Evolutionary conservation across 1,284 basidiomycete species (phyloP).

Genomic region (Ustilago nuda): DNA sequence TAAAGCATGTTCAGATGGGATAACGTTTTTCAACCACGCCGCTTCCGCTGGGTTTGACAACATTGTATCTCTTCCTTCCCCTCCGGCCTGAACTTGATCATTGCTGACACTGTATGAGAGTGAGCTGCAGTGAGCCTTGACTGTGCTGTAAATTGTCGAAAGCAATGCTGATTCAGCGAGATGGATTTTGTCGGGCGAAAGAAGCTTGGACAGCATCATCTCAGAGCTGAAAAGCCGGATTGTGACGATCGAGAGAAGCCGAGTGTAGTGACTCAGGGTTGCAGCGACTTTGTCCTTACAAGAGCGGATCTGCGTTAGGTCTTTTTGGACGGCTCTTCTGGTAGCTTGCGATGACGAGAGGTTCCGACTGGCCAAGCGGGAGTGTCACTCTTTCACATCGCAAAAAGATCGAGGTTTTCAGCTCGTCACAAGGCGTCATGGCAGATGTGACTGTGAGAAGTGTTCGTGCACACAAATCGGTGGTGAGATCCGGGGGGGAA

Average conservation of each 20-base stretch:
- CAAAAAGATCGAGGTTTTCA: slow-evolving; percentile 9
- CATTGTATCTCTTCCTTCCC: background rate
- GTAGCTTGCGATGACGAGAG: slow-evolving; percentile 2
- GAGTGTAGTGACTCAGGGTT: slow-evolving; percentile 6
- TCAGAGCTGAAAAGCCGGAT: background rate
- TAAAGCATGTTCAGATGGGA: background rate
- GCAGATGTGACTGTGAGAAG: background rate
- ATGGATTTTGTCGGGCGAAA: too few species aligned
- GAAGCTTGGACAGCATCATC: background rate
- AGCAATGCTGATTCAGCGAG: too few species aligned
- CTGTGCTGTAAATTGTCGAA: too few species aligned
- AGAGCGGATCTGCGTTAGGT: background rate
- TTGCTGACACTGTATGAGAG: too few species aligned
- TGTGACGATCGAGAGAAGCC: background rate
- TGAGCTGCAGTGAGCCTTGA: too few species aligned
- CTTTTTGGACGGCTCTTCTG: background rate
- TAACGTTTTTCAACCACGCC: slow-evolving; percentile 8
- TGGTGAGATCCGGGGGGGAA: slow-evolving; percentile 22
- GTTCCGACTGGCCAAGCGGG: background rate
- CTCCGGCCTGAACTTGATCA: background rate
- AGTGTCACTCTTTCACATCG: background rate
- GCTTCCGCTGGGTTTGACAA: background rate
- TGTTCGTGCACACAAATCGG: background rate
- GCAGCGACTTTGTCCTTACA: background rate
- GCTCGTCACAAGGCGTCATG: slow-evolving; percentile 8